Evolutionary conservation across 345 rosid genomes (phyloP), one percentile per base, ranked within the genome.

Genomic region (Hirschfeldia incana): DNA sequence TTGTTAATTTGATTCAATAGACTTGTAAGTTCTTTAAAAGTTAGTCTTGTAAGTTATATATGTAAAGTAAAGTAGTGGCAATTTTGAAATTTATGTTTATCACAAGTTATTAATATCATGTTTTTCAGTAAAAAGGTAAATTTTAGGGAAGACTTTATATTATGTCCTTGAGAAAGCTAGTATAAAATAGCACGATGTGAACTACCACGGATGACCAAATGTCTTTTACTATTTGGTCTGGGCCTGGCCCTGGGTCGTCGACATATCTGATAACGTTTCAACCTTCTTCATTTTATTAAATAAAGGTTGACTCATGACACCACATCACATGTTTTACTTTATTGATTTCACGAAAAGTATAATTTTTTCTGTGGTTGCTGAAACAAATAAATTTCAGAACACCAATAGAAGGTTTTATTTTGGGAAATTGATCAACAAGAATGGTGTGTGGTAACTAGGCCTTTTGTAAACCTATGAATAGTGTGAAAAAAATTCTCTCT

Each of bases 231-330:
- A 49, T 11, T 1, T 74, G 63, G 34, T 16, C 33, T 49, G 70
- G 70, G 62, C 77, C 6, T 12, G 77, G 71, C 53, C 64, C 6
- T 12, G 77, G 71, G 37, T 53, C 77, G 65, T 74, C 51, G 8
- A 62, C 27, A 62, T 29, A 0, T 72, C 75, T 33, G 55, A n/a
- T 8, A 39, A 59, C 44, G 33, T 59, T 27, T 12, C 16, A 60
- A 11, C 16, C 3, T 27, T 6, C 28, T 29, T 21, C 62, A 1
- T 59, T 59, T 17, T 5, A 12, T 17, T 33, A 57, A 34, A 11
- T 57, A 57, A 33, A 55, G 32, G 33, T 55, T 6, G 49, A 34
- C 53, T 62, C 16, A 15, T 51, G 44, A 27, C 44, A 69, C 73
- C 4, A 51, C 46, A 15, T 21, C 73, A 30, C 63, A 16, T 30